Base-by-base conservation (phyloP, 371 early-diverging fungal species). In the Lichtheimia ornata region DNA sequence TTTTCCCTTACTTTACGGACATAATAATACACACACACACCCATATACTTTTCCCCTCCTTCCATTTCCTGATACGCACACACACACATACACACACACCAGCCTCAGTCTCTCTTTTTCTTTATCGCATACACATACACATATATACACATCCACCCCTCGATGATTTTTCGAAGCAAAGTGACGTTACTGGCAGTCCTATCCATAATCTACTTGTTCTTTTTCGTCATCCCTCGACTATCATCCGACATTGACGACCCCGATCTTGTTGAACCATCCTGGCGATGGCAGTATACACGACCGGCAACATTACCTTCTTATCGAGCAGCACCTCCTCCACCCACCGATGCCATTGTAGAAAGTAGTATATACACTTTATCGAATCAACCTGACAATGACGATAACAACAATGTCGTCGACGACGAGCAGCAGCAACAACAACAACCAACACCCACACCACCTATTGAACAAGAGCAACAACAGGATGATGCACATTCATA, bases 121-220 rank as follows among this genome's bases (percentile, higher is more conserved):
- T 9, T 35, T 35, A 28, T 28, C 28, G 28, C 28, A 28, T 28
- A 28, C 28, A 28, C 28, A 27, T 5, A 27, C 27, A 28, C 28
- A 28, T 28, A 28, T 35, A 35, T 28, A 35, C 35, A 35, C 35
- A 35, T 11, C 4, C 35, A 35, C 35, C 35, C 35, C 35, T 35
- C 15, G 30, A 69, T 69, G 69, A 49, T 61, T 58, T 58, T 61
- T 58, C 69, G 69, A 50, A 56, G 56, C 56, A 69, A 69, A 62
- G 61, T 61, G 24, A 54, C 58, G 50, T 57, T 64, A 55, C 58
- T 64, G 35, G 59, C 61, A 41, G 45, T 58, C 44, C 51, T 69
- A 14, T 64, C 64, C 43, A 58, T 64, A 27, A 51, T 69, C 5
- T 70, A 65, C 47, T 40, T 65, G 24, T 45, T 63, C 44, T 45